Evolutionary conservation across 352 stramenopile species (phyloP).

Genomic region (Pythium coloratum): DNA sequence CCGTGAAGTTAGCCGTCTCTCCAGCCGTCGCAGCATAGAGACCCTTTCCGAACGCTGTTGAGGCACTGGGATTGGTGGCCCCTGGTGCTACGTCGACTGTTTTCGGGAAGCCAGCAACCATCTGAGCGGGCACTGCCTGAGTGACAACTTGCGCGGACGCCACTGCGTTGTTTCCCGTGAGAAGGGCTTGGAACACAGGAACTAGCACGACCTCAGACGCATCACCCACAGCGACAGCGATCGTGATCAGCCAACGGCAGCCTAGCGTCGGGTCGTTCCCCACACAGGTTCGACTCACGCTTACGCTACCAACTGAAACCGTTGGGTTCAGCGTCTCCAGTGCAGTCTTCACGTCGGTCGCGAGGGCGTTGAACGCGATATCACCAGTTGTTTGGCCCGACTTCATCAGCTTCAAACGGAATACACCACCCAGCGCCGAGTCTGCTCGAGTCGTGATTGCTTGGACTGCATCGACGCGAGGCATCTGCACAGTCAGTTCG

Average conservation of each 20-base stretch:
- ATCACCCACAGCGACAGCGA: conserved; percentile 23
- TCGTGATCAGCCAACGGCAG: conserved; percentile 77
- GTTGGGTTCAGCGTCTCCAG: conserved; percentile 64
- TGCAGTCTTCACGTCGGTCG: conserved; percentile 41
- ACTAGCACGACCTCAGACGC: conserved; percentile 8
- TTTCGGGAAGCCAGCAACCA: conserved; percentile 70
- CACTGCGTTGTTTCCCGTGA: conserved; percentile 64
- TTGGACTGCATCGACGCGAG: conserved; percentile 75
- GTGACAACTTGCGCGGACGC: conserved; percentile 41
- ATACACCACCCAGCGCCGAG: conserved; percentile 60
- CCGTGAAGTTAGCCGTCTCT: conserved; percentile 52
- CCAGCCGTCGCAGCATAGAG: conserved; percentile 61
- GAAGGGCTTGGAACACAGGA: conserved; percentile 18
- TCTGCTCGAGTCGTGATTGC: conserved; percentile 49
- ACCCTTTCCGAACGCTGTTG: conserved; percentile 61
- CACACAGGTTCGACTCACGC: conserved; percentile 36
- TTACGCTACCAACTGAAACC: conserved; percentile 41
- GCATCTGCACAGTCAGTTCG: conserved; percentile 77
- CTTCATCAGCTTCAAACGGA: conserved; percentile 51
- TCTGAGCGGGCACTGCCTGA: conserved; percentile 25
- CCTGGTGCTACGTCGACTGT: conserved; percentile 51
- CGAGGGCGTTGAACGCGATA: conserved; percentile 55
- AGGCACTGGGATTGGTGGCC: conserved; percentile 68
- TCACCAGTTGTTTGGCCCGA: conserved; percentile 39
- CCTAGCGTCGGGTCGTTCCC: conserved; percentile 44